phyloP scores from a whole-genome alignment of 768 basidiomycete species.

The Daedaleopsis nitida region DNA sequence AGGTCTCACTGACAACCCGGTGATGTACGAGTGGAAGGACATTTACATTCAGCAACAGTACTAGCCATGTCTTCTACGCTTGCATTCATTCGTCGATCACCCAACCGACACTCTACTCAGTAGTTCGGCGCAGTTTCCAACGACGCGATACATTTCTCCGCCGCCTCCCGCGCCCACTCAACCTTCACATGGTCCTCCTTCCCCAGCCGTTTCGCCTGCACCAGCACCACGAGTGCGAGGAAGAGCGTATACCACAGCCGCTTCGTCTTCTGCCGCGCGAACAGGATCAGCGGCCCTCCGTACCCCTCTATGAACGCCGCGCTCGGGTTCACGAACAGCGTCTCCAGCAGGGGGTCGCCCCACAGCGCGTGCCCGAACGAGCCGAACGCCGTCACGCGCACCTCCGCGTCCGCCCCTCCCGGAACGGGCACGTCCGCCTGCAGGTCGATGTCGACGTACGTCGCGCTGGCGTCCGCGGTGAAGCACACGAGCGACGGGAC shows the following conservation, averaged over 20 bases:
- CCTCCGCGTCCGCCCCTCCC: slow-evolving; percentile 28
- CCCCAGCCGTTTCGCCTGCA: slow-evolving; percentile 40
- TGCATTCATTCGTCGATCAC: no score
- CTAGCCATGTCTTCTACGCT: no score
- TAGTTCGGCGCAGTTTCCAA: slow-evolving; percentile 56
- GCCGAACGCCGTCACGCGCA: slow-evolving; percentile 43
- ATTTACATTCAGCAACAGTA: no score
- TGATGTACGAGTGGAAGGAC: no score
- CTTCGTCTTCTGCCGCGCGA: slow-evolving; percentile 74
- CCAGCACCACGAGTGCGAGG: slow-evolving; percentile 53
- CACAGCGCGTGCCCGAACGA: slow-evolving; percentile 57
- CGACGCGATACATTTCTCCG: slow-evolving; percentile 40
- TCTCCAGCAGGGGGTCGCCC: slow-evolving; percentile 78
- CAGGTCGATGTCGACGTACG: slow-evolving; percentile 47
- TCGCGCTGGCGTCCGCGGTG: slow-evolving; percentile 58
- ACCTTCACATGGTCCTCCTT: slow-evolving; percentile 43
- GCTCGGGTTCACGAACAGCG: slow-evolving; percentile 57
- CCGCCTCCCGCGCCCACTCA: slow-evolving; percentile 31
- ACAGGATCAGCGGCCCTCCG: slow-evolving; percentile 51
- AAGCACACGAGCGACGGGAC: slow-evolving; percentile 69
- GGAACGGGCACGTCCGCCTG: slow-evolving; percentile 5
- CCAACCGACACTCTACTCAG: slow-evolving; percentile 25
- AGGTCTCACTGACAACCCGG: no score
- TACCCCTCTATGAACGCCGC: slow-evolving; percentile 65
- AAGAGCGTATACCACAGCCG: slow-evolving; percentile 76